These are phyloP conservation scores for Knoxia roxburghii DNA, from an alignment of 257 asterid species.

Conservation along the genomic window DNA sequence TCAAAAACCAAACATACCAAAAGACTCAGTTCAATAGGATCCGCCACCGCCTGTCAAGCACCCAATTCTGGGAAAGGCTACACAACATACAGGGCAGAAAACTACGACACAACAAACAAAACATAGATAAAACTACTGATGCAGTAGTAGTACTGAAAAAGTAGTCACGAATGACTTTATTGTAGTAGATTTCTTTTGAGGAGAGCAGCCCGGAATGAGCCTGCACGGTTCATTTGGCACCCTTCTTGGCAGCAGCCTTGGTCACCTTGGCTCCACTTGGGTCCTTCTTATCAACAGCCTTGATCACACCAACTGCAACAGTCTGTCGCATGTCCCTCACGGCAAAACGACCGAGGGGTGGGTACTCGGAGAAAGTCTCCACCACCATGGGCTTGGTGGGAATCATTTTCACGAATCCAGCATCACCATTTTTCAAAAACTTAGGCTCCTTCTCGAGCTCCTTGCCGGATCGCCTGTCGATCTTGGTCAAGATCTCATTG, in stretches of 20 bases:
- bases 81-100: slow-evolving; percentile 26
- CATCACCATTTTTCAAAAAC: slow-evolving; percentile 74
- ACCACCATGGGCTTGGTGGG: slow-evolving; percentile 86
- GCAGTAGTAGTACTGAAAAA: background rate
- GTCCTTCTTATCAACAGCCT: slow-evolving; percentile 69
- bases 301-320: slow-evolving; percentile 70
- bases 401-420: slow-evolving; percentile 71
- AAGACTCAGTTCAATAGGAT: background rate
- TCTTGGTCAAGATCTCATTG: slow-evolving; percentile 61
- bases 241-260: slow-evolving; percentile 80
- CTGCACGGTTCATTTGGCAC: slow-evolving; percentile 50
- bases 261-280: slow-evolving; percentile 70
- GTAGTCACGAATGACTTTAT: slow-evolving; percentile 11
- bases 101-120: slow-evolving; percentile 12
- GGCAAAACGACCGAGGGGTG: slow-evolving; percentile 66
- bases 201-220: background rate
- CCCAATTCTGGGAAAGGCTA: slow-evolving; percentile 34
- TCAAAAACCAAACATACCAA: background rate
- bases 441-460: slow-evolving; percentile 72
- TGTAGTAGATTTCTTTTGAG: slow-evolving; percentile 5
- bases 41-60: slow-evolving; percentile 43
- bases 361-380: slow-evolving; percentile 55
- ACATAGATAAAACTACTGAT: slow-evolving; percentile 5
- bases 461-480: slow-evolving; percentile 76
- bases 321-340: slow-evolving; percentile 80